A percentile compares a stretch with the other conserved stretches of the same genome.
Evolutionary conservation across 2,329 filamentous ascomycete genomes (phyloP).

Genomic region (Sporothrix dimorphospora): DNA sequence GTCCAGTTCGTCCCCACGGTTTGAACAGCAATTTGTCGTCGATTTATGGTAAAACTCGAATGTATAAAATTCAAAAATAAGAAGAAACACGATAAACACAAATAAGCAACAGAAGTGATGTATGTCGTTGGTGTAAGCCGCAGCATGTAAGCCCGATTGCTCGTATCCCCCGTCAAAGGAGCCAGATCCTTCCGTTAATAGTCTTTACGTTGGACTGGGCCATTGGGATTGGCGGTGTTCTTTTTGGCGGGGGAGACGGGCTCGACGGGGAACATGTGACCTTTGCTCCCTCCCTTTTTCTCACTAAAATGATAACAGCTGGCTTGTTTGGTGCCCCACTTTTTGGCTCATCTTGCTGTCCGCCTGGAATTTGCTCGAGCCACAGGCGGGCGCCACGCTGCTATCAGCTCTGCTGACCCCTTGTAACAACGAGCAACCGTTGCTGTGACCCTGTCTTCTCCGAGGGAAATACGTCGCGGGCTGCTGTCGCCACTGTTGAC

Average conservation of each 20-base stretch:
- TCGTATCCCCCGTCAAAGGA: background rate
- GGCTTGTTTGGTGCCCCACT: constrained; percentile 30
- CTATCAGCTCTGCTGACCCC: background rate
- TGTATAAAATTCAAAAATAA: background rate
- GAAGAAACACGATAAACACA: background rate
- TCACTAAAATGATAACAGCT: constrained; percentile 30
- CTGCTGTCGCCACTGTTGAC: constrained; percentile 10
- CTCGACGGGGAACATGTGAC: constrained; percentile 28
- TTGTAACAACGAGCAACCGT: background rate
- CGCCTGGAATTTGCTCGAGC: constrained; percentile 14
- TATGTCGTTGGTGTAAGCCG: constrained; percentile 5
- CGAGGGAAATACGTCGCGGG: background rate
- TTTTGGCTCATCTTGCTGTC: constrained; percentile 12
- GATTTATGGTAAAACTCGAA: background rate
- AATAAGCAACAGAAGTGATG: background rate
- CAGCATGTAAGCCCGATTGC: background rate
- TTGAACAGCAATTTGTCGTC: background rate
- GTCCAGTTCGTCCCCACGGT: background rate
- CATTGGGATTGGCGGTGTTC: background rate
- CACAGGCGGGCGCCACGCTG: constrained; percentile 20
- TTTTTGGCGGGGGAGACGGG: background rate
- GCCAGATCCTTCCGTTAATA: background rate
- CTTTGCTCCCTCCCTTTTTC: background rate
- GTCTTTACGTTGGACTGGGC: background rate
- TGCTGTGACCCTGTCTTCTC: constrained; percentile 21